These are phyloP conservation scores for Saccharomyces pastorianus DNA, from an alignment of 1,139 yeast species.

Conservation along the genomic window DNA sequence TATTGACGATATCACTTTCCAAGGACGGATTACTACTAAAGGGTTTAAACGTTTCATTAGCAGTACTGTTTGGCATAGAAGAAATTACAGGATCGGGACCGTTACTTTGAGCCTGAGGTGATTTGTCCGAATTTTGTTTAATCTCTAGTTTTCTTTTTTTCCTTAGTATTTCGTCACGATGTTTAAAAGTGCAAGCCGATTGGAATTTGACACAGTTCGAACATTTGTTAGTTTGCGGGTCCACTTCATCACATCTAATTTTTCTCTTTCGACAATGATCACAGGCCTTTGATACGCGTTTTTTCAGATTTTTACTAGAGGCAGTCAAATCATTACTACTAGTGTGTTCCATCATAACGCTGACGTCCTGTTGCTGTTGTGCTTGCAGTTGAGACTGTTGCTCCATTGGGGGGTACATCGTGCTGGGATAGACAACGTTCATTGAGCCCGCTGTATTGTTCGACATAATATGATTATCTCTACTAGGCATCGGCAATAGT, in stretches of 20 bases:
- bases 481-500: neutral
- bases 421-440: neutral
- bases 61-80: neutral
- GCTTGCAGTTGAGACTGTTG: neutral
- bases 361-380: neutral
- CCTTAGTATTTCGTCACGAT: constrained; percentile 4
- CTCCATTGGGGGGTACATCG: neutral
- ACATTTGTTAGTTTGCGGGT: constrained; percentile 20
- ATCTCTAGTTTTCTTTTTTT: constrained; percentile 4
- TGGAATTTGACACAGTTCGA: constrained; percentile 24
- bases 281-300: constrained; percentile 32
- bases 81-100: neutral
- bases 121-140: neutral
- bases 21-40: neutral
- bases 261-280: constrained; percentile 33
- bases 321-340: neutral
- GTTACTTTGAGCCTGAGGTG: neutral
- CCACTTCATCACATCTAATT: constrained; percentile 30
- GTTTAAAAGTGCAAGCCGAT: constrained; percentile 14
- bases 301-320: constrained; percentile 2
- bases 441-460: neutral
- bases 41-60: neutral
- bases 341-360: neutral
- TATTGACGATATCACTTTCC: neutral
- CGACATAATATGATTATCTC: neutral